Evolutionary conservation across 345 rosid genomes (phyloP), one percentile per base, ranked within the genome.

Genomic region (Noccaea caerulescens): DNA sequence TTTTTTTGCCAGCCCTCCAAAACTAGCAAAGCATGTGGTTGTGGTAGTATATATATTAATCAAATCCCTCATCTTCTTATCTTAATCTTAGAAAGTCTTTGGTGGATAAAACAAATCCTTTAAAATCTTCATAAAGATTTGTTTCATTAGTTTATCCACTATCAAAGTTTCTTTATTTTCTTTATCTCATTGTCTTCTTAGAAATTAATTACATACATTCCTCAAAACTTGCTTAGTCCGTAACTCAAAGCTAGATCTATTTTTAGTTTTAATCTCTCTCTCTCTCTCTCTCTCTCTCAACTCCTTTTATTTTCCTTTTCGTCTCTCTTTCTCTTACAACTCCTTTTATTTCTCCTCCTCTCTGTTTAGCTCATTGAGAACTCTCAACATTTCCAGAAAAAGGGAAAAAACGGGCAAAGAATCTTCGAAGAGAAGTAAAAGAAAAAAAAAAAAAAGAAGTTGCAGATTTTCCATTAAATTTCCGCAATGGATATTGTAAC

Each of bases 401-500:
- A 8, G 8, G 39, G 39, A 44, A 25, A 37, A 68, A 34, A 30
- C 27, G 37, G 16, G 42, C 47, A 50, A 9, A 45, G 47, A 46
- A 47, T 25, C 42, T 49, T 72, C 3, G 3, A 7, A 25, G n/a
- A 56, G 8, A 44, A 27, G 30, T 27, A 25, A 27, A 27, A 27
- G 3, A 3, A 27, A 27, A 27, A 27, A 27, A 34, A 8, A 11
- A 18, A 30, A 14, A 16, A 18, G 34, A 74, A 53, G 64, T 20
- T n/a, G 43, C 9, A 46, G 62, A 63, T 41, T 76, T 63, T 76
- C 30, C 59, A 39, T 55, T 20, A 33, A 54, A 14, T 38, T 37
- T 38, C 36, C 16, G 6, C 30, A 68, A 76, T 73, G 80, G 78
- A 50, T 33, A 47, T 84, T 71, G 79, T 81, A 60, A 36, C 79